Percentiles rank a stretch among this genome's conserved stretches.
Conservation (phyloP, 495 filamentous ascomycete species). For the Trichoderma reesei region DNA sequence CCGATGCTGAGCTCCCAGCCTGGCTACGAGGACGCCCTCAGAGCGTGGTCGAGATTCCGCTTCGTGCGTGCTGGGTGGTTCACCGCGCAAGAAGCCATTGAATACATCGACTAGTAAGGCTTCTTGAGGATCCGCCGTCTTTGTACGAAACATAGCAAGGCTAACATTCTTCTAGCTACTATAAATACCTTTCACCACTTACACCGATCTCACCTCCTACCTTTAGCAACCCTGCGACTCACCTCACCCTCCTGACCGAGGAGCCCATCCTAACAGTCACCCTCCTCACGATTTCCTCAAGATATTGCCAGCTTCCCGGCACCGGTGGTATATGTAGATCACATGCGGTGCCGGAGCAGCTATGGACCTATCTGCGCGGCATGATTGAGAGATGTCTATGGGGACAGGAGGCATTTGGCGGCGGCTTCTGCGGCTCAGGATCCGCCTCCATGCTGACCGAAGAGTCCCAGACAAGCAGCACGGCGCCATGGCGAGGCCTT, state of each 20-base stretch:
- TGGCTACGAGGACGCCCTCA: conserved; percentile 58
- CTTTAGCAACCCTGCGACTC: conserved; percentile 62
- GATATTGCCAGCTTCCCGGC: conserved; percentile 70
- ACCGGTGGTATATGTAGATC: conserved; percentile 74
- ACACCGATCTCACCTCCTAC: conserved; percentile 86
- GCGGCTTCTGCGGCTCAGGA: conserved; percentile 73
- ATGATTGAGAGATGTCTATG: conserved; percentile 93
- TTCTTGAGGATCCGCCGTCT: too few relatives aligned
- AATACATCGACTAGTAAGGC: conserved; percentile 77
- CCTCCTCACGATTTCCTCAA: conserved; percentile 79
- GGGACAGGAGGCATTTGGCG: conserved; percentile 90
- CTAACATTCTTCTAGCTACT: conserved; percentile 52
- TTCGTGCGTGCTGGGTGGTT: conserved; percentile 97
- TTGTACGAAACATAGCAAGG: neutral
- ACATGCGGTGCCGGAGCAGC: conserved; percentile 84
- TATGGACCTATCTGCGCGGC: conserved; percentile 89
- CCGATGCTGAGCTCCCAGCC: conserved; percentile 29
- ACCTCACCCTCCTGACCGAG: conserved; percentile 68
- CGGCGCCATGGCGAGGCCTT: conserved; percentile 46
- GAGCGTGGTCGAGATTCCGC: conserved; percentile 78
- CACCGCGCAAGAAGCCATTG: conserved; percentile 82
- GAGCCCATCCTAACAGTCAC: conserved; percentile 89
- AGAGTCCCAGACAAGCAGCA: conserved; percentile 52
- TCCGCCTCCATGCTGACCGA: conserved; percentile 26
- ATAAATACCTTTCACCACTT: conserved; percentile 75